These are phyloP conservation scores for Aspergillus sojae DNA, from an alignment of 2,329 filamentous ascomycete species.

Conservation along the genomic window DNA sequence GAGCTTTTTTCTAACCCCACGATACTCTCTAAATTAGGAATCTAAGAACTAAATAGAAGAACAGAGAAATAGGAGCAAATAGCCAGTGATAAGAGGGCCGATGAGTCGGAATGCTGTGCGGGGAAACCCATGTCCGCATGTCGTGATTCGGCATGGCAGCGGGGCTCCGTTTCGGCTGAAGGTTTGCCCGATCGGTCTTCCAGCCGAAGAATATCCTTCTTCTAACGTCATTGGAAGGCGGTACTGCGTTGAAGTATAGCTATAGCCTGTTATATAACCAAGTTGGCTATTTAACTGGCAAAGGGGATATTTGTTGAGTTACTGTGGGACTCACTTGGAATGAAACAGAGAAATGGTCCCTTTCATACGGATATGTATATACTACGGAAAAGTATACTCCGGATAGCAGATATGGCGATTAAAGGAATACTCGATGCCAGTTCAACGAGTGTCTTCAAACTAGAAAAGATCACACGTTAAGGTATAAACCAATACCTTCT, in stretches of 20 bases:
- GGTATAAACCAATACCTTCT: neutral
- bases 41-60: neutral
- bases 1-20: neutral
- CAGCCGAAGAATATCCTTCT: slow-evolving; percentile 10
- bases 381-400: neutral
- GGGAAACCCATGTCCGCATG: slow-evolving; percentile 16
- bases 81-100: slow-evolving; percentile 6
- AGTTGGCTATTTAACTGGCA: neutral
- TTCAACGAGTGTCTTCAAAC: neutral
- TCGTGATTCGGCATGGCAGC: slow-evolving; percentile 15
- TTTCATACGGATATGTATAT: neutral
- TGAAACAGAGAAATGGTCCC: neutral
- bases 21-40: neutral
- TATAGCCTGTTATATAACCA: neutral
- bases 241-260: neutral
- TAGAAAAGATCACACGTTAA: neutral
- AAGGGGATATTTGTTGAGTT: neutral
- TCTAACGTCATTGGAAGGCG: slow-evolving; percentile 1
- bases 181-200: slow-evolving; percentile 25
- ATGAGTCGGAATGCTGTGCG: slow-evolving; percentile 19
- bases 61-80: neutral
- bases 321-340: neutral
- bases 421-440: neutral
- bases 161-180: slow-evolving; percentile 18
- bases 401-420: neutral